A percentile compares a stretch with the other conserved stretches of the same genome.
Conservation (phyloP, 495 filamentous ascomycete species). For the Antarctomyces pellizariae region DNA sequence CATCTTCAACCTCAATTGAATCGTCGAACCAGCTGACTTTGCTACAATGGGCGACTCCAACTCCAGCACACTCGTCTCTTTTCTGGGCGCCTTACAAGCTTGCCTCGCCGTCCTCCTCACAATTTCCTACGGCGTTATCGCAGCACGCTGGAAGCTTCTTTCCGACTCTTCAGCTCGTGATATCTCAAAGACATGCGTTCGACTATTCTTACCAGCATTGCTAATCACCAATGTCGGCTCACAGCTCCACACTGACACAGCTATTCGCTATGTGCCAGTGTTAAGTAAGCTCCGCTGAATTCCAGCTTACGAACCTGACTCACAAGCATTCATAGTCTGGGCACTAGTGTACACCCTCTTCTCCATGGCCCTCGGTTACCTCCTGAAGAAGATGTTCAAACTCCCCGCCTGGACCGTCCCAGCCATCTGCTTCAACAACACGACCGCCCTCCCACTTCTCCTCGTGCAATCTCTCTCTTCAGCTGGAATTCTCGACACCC, state of each 20-base stretch:
- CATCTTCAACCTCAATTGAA: too few relatives aligned
- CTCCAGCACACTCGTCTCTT: conserved; percentile 26
- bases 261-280: conserved; percentile 21
- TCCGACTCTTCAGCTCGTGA: conserved; percentile 29
- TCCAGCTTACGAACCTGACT: not conserved
- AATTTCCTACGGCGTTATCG: conserved; percentile 35
- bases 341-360: conserved; percentile 25
- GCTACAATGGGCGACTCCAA: too few relatives aligned
- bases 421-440: conserved; percentile 52
- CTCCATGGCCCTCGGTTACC: conserved; percentile 26
- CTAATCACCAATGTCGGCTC: conserved; percentile 40
- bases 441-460: conserved; percentile 42
- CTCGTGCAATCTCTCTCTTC: conserved; percentile 36
- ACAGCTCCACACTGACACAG: conserved; percentile 29
- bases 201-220: conserved; percentile 41
- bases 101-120: conserved; percentile 44
- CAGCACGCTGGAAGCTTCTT: conserved; percentile 32
- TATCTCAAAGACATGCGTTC: conserved; percentile 35
- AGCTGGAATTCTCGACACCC: conserved; percentile 32
- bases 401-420: conserved; percentile 40
- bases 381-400: conserved; percentile 20
- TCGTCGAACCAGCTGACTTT: too few relatives aligned
- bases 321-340: conserved; percentile 22
- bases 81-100: conserved; percentile 46
- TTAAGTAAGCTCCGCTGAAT: conserved; percentile 13